Evolutionary conservation across 2,329 filamentous ascomycete species (phyloP).

Genomic region (Whalleya microplaca): DNA sequence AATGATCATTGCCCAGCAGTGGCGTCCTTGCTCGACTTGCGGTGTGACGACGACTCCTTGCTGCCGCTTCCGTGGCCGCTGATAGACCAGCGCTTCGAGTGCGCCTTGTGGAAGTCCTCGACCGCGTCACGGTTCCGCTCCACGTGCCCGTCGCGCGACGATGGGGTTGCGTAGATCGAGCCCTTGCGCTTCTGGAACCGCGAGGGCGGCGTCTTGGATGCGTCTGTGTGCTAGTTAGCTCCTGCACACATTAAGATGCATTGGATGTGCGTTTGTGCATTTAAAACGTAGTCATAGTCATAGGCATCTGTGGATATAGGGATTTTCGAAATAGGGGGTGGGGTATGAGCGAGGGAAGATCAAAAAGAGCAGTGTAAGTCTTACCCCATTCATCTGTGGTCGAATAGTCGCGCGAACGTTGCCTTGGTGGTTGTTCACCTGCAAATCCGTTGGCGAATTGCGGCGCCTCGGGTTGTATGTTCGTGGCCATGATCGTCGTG

Average conservation of each 20-base stretch:
- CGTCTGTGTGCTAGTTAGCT: conserved; percentile 48
- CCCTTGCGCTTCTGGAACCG: conserved; percentile 73
- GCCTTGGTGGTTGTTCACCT: conserved; percentile 39
- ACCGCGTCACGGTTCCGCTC: conserved; percentile 57
- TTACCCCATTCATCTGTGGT: conserved; percentile 53
- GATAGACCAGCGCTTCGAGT: conserved; percentile 52
- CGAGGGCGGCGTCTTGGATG: conserved; percentile 67
- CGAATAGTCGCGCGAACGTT: conserved; percentile 40
- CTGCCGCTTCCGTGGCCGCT: conserved; percentile 42
- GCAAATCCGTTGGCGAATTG: conserved; percentile 38
- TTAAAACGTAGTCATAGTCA: no score
- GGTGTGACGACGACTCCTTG: neutral
- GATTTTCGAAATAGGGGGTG: no score
- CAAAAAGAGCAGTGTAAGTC: conserved; percentile 21
- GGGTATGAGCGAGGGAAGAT: neutral
- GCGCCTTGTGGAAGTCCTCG: conserved; percentile 64
- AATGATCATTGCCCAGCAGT: conserved; percentile 9
- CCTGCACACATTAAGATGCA: neutral
- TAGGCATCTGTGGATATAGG: no score
- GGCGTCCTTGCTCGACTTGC: conserved; percentile 24
- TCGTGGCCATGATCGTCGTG: conserved; percentile 26
- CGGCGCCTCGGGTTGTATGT: conserved; percentile 27
- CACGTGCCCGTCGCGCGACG: conserved; percentile 67
- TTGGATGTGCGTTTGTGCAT: conserved; percentile 9
- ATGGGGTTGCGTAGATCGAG: conserved; percentile 68